Conservation (phyloP, 495 filamentous ascomycete species). For the Jackrogersella minutella region DNA sequence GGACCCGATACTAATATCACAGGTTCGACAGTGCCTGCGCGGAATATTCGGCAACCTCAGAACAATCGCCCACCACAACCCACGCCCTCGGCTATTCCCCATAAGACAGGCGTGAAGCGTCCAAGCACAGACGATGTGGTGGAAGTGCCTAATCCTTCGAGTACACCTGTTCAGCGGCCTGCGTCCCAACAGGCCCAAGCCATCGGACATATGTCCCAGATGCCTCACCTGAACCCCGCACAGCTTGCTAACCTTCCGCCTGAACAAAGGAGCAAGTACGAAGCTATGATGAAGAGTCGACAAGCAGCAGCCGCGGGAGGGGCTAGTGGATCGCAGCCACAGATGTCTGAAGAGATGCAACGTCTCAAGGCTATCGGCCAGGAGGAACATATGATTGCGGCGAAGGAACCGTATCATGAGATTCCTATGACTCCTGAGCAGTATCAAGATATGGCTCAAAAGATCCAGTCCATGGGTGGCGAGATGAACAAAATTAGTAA, state of each 20-base stretch:
- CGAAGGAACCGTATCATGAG: slow-evolving; percentile 43
- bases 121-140: slow-evolving; percentile 68
- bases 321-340: slow-evolving; percentile 12
- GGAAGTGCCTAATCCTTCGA: slow-evolving; percentile 59
- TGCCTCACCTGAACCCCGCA: slow-evolving; percentile 51
- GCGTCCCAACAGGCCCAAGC: slow-evolving; percentile 40
- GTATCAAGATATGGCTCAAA: slow-evolving; percentile 45
- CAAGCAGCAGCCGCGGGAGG: slow-evolving; percentile 22
- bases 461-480: slow-evolving; percentile 41
- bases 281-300: slow-evolving; percentile 47
- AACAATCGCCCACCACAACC: slow-evolving; percentile 29
- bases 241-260: slow-evolving; percentile 62
- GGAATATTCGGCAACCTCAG: slow-evolving; percentile 41
- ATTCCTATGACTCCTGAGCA: slow-evolving; percentile 52
- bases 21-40: slow-evolving; percentile 22
- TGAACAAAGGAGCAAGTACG: slow-evolving; percentile 57
- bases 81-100: slow-evolving; percentile 25
- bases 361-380: slow-evolving; percentile 45
- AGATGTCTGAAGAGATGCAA: slow-evolving; percentile 38
- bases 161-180: slow-evolving; percentile 47
- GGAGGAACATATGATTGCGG: slow-evolving; percentile 41
- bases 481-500: slow-evolving; percentile 50
- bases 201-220: slow-evolving; percentile 12
- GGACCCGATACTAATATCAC: slow-evolving; percentile 24
- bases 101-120: slow-evolving; percentile 60